Percentiles rank a stretch among this genome's conserved stretches.
These are phyloP conservation scores for Filosporella fistucella DNA, from an alignment of 495 filamentous ascomycete species.

Conservation along the genomic window DNA sequence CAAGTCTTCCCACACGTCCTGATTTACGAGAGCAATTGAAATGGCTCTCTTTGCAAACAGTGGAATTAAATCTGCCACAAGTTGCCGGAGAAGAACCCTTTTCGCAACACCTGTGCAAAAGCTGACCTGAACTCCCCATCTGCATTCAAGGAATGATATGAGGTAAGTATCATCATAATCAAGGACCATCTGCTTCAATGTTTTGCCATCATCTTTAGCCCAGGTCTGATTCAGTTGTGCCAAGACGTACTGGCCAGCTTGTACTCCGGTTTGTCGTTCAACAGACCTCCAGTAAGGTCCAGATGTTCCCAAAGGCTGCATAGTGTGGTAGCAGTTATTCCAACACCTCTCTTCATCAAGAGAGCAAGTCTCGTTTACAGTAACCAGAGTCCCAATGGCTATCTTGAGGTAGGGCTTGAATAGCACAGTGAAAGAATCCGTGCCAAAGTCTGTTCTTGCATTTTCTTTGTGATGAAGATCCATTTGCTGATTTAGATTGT, in stretches of 20 bases:
- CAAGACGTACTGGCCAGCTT: not conserved
- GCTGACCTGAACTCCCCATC: conserved; percentile 2
- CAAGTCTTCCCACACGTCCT: not conserved
- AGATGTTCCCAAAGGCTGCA: not conserved
- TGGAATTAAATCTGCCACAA: not conserved
- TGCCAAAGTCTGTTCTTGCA: not conserved
- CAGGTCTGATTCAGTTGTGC: not conserved
- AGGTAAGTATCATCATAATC: not conserved
- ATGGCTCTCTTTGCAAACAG: not conserved
- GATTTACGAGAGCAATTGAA: not conserved
- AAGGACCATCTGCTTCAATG: not conserved
- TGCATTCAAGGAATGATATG: not conserved
- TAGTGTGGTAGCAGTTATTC: not conserved
- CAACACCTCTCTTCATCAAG: not conserved
- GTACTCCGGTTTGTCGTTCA: not conserved
- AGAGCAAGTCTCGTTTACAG: not conserved
- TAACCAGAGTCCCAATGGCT: not conserved
- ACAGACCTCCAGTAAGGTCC: not conserved
- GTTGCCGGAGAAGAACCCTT: not conserved
- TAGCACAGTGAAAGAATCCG: not conserved
- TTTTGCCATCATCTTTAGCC: not conserved
- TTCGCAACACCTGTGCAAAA: conserved; percentile 3
- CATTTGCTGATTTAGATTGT: not conserved
- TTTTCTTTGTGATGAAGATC: not conserved
- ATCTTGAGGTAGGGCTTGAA: not conserved